A percentile compares a stretch with the other conserved stretches of the same genome.
Evolutionary conservation across 1,284 basidiomycete species (phyloP).

Genomic region (Peniophora sp.): DNA sequence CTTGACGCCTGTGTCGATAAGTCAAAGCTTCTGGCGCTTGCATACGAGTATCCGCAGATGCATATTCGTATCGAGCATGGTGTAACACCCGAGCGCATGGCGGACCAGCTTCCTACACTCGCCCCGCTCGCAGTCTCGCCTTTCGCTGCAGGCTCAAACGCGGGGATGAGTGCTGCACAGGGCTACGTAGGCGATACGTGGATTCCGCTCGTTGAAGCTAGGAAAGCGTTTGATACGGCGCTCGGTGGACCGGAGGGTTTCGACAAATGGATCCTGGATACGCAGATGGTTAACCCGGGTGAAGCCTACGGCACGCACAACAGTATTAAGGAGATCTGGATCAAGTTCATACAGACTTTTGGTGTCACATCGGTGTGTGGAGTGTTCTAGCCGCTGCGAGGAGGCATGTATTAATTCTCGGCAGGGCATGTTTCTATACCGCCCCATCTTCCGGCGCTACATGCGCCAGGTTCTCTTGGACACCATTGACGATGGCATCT

Average conservation of each 20-base stretch:
- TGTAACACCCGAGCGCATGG: constrained; percentile 30
- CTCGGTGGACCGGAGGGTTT: constrained; percentile 59
- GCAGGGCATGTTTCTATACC: constrained; percentile 47
- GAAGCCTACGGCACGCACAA: constrained; percentile 69
- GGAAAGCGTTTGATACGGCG: constrained; percentile 37
- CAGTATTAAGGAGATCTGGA: constrained; percentile 40
- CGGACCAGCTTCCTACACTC: constrained; percentile 42
- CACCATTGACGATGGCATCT: constrained; percentile 66
- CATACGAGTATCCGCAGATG: constrained; percentile 46
- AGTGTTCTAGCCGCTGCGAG: not conserved
- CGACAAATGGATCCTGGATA: constrained; percentile 52
- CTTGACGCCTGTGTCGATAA: constrained; percentile 62
- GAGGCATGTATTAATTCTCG: not conserved
- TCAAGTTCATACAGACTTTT: constrained; percentile 26
- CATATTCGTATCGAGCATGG: constrained; percentile 40
- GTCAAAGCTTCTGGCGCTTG: constrained; percentile 39
- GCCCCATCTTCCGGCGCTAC: constrained; percentile 51
- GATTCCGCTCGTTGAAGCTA: constrained; percentile 46
- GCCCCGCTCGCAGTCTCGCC: constrained; percentile 29
- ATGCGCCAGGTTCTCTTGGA: constrained; percentile 54
- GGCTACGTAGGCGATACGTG: constrained; percentile 38
- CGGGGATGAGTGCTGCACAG: constrained; percentile 33
- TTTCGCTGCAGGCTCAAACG: constrained; percentile 16
- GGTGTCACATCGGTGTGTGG: not conserved
- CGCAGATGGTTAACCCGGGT: constrained; percentile 56